These are phyloP conservation scores for Moesziomyces antarcticus DNA, from an alignment of 1,284 basidiomycete genomes.

Conservation along the genomic window DNA sequence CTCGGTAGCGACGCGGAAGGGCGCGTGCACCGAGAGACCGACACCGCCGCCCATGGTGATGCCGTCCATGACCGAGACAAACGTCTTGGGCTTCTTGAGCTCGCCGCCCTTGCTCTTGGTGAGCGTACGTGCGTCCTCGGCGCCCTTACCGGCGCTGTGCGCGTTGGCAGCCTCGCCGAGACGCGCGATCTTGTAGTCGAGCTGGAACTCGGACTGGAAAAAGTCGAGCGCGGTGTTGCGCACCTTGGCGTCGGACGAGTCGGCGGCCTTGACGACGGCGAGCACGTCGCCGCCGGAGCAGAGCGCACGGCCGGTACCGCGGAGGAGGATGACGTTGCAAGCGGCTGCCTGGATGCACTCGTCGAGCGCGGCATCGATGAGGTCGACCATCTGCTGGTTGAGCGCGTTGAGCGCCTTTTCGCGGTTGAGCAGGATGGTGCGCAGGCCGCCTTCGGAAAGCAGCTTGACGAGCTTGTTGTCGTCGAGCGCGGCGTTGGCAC, in stretches of 20 bases:
- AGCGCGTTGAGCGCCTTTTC: conserved; percentile 87
- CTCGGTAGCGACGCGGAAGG: conserved; percentile 93
- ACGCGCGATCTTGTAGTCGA: conserved; percentile 85
- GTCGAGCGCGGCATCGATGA: conserved; percentile 79
- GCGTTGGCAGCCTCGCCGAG: conserved; percentile 54
- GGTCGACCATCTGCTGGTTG: conserved; percentile 82
- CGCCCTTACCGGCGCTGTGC: conserved; percentile 71
- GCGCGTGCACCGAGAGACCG: conserved; percentile 86
- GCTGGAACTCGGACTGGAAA: conserved; percentile 92
- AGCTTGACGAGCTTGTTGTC: conserved; percentile 49
- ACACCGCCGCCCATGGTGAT: conserved; percentile 91
- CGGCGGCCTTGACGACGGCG: conserved; percentile 68
- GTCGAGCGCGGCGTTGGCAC: not conserved
- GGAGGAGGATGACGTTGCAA: conserved; percentile 57
- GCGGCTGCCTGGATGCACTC: conserved; percentile 69
- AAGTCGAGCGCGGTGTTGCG: conserved; percentile 78
- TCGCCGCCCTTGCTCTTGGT: conserved; percentile 41
- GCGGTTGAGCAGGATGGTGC: conserved; percentile 83
- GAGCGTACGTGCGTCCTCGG: conserved; percentile 34
- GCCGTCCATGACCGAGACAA: conserved; percentile 79
- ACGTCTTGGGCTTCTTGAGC: conserved; percentile 73
- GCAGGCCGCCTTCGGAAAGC: conserved; percentile 58
- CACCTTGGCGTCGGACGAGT: conserved; percentile 42
- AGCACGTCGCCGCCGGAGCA: conserved; percentile 95
- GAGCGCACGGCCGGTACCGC: conserved; percentile 80